A percentile compares a stretch with the other conserved stretches of the same genome.
phyloP scores from a whole-genome alignment of 257 asterid genomes.

The Ocimum tenuiflorum region DNA sequence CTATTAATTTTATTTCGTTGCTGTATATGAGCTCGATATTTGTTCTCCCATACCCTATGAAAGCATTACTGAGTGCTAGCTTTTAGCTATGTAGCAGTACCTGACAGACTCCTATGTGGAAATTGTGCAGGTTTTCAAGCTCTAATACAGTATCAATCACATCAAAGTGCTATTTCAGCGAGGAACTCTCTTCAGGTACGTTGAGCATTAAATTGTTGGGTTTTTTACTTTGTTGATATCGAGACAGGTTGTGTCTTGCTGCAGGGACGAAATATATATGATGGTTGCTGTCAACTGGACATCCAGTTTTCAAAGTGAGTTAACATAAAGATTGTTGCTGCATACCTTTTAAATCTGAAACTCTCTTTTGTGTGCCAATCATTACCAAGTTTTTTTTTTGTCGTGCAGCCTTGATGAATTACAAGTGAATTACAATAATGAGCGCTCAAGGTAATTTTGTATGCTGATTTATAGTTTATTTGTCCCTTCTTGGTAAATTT shows the following conservation, averaged over 20 bases:
- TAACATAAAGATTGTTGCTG: constrained; percentile 9
- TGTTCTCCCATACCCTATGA: constrained; percentile 5
- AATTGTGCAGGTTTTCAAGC: constrained; percentile 86
- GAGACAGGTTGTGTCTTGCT: constrained; percentile 19
- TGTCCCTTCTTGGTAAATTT: constrained; percentile 7
- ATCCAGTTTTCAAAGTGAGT: constrained; percentile 95
- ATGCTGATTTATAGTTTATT: not conserved
- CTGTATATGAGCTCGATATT: constrained; percentile 16
- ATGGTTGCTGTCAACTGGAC: constrained; percentile 98
- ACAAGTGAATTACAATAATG: constrained; percentile 93
- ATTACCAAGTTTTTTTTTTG: constrained; percentile 20
- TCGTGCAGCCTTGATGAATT: constrained; percentile 84
- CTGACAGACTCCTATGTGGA: constrained; percentile 23
- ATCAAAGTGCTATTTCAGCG: constrained; percentile 71
- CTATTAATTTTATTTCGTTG: constrained; percentile 17
- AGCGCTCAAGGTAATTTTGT: constrained; percentile 74
- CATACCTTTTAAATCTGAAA: not conserved
- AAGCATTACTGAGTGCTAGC: constrained; percentile 6
- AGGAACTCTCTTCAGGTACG: constrained; percentile 85
- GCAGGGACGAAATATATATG: constrained; percentile 92
- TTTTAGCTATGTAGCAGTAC: constrained; percentile 8
- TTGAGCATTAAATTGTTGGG: not conserved
- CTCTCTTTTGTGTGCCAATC: constrained; percentile 6
- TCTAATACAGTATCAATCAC: constrained; percentile 68
- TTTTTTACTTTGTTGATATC: not conserved